These are phyloP conservation scores for Xylariomycetidae sp. DNA, from an alignment of 2,329 filamentous ascomycete species.

Conservation along the genomic window DNA sequence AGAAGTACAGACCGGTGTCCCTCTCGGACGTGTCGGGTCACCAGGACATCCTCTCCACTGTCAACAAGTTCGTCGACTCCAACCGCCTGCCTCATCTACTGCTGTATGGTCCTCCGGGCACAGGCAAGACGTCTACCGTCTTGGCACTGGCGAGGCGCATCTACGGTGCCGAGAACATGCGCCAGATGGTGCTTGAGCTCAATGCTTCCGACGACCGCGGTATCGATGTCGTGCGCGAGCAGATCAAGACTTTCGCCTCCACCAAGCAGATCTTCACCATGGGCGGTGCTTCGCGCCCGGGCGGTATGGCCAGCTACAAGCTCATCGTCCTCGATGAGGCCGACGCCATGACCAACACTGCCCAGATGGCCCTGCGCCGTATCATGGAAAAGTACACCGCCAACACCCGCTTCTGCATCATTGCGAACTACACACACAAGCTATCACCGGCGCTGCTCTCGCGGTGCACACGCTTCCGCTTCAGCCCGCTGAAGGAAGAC, in stretches of 20 bases:
- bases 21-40: conserved; percentile 93
- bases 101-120: conserved; percentile 92
- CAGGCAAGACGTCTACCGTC: conserved; percentile 95
- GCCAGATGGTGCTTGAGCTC: conserved; percentile 96
- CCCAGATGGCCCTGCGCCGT: conserved; percentile 90
- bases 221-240: conserved; percentile 95
- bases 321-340: conserved; percentile 97
- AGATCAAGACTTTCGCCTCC: conserved; percentile 98
- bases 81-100: conserved; percentile 94
- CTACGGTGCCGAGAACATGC: conserved; percentile 86
- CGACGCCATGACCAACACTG: conserved; percentile 99
- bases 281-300: conserved; percentile 42
- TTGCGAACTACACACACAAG: conserved; percentile 98
- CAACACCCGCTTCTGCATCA: conserved; percentile 96
- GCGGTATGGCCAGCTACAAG: conserved; percentile 72
- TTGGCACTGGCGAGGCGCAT: conserved; percentile 88
- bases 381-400: conserved; percentile 99
- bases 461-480: conserved; percentile 88
- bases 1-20: conserved; percentile 89
- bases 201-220: conserved; percentile 96
- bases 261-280: conserved; percentile 92
- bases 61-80: conserved; percentile 94
- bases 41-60: conserved; percentile 93
- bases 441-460: conserved; percentile 88
- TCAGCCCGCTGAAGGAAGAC: conserved; percentile 82